phyloP scores from a whole-genome alignment of 2,329 filamentous ascomycete species.

The Xenosphaeropsis pyriputrescens region DNA sequence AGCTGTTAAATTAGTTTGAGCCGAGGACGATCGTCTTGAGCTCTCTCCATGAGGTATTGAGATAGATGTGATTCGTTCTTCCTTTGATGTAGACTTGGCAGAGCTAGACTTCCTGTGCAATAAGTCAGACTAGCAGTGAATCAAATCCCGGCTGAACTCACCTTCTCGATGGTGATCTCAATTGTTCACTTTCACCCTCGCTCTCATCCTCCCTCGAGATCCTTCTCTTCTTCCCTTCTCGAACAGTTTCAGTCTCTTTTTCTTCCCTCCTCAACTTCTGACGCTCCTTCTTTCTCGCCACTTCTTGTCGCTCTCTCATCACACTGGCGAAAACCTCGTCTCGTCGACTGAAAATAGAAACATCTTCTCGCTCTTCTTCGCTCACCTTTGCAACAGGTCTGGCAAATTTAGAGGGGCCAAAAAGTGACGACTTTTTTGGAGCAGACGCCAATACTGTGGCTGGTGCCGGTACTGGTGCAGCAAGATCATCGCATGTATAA shows the following conservation, averaged over 20 bases:
- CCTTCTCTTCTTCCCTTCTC: conserved; percentile 12
- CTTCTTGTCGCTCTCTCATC: conserved; percentile 15
- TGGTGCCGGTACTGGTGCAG: background rate
- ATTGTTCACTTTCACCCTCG: background rate
- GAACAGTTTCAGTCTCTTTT: too few relatives aligned
- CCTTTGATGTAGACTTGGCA: background rate
- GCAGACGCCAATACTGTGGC: too few relatives aligned
- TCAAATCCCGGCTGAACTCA: too few relatives aligned
- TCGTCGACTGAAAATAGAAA: conserved; percentile 31
- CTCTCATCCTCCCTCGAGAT: conserved; percentile 6
- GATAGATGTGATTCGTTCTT: background rate
- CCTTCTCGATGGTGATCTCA: too few relatives aligned
- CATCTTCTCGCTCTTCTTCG: conserved; percentile 17
- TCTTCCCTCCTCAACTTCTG: conserved; percentile 8
- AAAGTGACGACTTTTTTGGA: conserved; percentile 25
- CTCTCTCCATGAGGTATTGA: background rate
- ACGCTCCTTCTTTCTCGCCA: conserved; percentile 21
- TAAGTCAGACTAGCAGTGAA: too few relatives aligned
- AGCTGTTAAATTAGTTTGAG: too few relatives aligned
- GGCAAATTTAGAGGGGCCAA: conserved; percentile 38
- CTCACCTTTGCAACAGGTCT: conserved; percentile 10
- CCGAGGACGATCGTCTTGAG: too few relatives aligned
- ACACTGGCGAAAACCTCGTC: conserved; percentile 29
- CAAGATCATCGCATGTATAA: too few relatives aligned
- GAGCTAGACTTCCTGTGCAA: background rate